A percentile compares a stretch with the other conserved stretches of the same genome.
Conservation (phyloP, 768 basidiomycete genomes). For the Tulasnella calospora region DNA sequence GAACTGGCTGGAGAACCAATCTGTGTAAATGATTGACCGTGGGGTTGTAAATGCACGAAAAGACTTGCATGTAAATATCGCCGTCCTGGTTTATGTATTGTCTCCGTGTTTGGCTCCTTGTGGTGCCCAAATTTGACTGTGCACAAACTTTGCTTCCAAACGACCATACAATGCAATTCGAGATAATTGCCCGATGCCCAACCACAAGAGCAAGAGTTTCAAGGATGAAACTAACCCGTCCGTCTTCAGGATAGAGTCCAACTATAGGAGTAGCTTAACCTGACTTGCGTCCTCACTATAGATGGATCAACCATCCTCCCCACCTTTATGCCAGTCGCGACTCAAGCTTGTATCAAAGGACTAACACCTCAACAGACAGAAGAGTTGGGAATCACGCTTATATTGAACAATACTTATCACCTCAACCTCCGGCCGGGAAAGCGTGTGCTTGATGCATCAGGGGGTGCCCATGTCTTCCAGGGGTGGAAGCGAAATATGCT, state of each 20-base stretch:
- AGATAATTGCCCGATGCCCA: slow-evolving; percentile 72
- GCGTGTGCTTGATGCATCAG: slow-evolving; percentile 62
- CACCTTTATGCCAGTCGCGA: slow-evolving; percentile 92
- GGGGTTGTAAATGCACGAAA: background rate
- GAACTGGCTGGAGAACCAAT: background rate
- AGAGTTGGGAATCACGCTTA: slow-evolving; percentile 41
- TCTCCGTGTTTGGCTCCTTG: background rate
- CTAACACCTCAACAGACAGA: slow-evolving; percentile 82
- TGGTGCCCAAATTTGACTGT: background rate
- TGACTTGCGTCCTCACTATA: slow-evolving; percentile 33
- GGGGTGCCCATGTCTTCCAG: slow-evolving; percentile 87
- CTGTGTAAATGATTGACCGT: background rate
- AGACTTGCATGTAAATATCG: background rate
- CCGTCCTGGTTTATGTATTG: background rate
- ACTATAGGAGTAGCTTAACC: slow-evolving; percentile 13
- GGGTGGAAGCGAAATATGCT: slow-evolving; percentile 82
- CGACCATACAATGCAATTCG: slow-evolving; percentile 55
- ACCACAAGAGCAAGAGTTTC: slow-evolving; percentile 81
- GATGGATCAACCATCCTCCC: slow-evolving; percentile 80
- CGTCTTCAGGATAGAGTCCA: slow-evolving; percentile 34
- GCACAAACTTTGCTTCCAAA: background rate
- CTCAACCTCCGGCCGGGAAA: slow-evolving; percentile 81
- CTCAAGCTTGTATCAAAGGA: slow-evolving; percentile 88
- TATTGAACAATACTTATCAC: slow-evolving; percentile 50
- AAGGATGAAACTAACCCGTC: slow-evolving; percentile 78